Evolutionary conservation across 1,284 basidiomycete genomes (phyloP).

Genomic region (Trichosporon asahii): DNA sequence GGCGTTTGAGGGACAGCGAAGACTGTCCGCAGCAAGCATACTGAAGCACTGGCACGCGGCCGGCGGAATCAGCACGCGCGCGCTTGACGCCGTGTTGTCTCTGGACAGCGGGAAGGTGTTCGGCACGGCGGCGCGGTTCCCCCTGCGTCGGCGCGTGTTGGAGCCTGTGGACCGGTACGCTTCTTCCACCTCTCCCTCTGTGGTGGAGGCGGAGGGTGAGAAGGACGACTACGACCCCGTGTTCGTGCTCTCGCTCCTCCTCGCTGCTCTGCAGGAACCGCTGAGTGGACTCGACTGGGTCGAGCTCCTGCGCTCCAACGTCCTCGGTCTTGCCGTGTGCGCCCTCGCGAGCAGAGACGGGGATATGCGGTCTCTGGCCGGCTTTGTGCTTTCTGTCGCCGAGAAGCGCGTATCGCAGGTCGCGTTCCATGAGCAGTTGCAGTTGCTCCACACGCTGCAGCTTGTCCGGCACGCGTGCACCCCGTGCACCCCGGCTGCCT

Average conservation of each 20-base stretch:
- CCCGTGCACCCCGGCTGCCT: conserved; percentile 24
- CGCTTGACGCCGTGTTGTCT: conserved; percentile 64
- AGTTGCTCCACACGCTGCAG: conserved; percentile 71
- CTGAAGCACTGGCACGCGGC: conserved; percentile 61
- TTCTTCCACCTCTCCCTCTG: conserved; percentile 23
- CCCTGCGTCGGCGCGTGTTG: conserved; percentile 44
- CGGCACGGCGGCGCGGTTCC: conserved; percentile 70
- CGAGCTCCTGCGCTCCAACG: conserved; percentile 75
- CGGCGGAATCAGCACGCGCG: conserved; percentile 53
- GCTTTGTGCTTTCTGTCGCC: conserved; percentile 38
- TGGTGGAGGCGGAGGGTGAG: conserved; percentile 35
- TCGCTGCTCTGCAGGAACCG: conserved; percentile 61
- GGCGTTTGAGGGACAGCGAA: conserved; percentile 71
- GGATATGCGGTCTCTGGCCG: conserved; percentile 58
- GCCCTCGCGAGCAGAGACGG: conserved; percentile 67
- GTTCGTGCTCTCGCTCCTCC: conserved; percentile 68
- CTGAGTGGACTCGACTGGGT: conserved; percentile 74
- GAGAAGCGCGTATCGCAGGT: conserved; percentile 21
- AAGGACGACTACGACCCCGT: conserved; percentile 70
- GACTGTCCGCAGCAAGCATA: conserved; percentile 62
- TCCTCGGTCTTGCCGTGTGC: conserved; percentile 69
- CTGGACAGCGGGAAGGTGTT: conserved; percentile 69
- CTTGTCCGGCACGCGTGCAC: conserved; percentile 64
- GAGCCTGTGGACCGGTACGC: neutral
- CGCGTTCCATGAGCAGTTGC: conserved; percentile 73